phyloP scores from a whole-genome alignment of 495 filamentous ascomycete species.

The Penicillium ucsense region DNA sequence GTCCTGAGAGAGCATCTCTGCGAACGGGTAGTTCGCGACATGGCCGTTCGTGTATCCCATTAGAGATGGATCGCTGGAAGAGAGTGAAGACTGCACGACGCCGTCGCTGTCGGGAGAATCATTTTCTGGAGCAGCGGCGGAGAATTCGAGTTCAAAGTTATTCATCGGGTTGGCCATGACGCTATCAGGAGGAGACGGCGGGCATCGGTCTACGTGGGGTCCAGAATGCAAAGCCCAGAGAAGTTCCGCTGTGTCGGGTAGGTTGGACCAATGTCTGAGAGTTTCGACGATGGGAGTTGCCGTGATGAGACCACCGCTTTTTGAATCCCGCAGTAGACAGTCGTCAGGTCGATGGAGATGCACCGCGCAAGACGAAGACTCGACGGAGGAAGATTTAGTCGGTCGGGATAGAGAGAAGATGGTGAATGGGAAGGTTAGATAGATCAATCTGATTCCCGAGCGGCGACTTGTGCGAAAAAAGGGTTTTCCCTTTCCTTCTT shows the following conservation, averaged over 20 bases:
- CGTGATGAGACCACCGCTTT: no score
- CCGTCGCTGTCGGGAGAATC: not conserved
- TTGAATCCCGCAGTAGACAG: no score
- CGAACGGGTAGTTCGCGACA: slow-evolving; percentile 11
- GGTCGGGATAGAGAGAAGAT: no score
- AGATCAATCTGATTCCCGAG: no score
- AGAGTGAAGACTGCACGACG: slow-evolving; percentile 1
- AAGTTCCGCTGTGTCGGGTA: slow-evolving; percentile 19
- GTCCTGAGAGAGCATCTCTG: slow-evolving; percentile 16
- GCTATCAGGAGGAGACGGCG: not conserved
- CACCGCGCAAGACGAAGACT: no score
- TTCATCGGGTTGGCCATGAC: slow-evolving; percentile 12
- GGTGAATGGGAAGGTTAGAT: no score
- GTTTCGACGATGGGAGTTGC: not conserved
- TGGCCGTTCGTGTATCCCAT: slow-evolving; percentile 9
- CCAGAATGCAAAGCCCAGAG: slow-evolving; percentile 16
- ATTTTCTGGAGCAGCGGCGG: slow-evolving; percentile 4
- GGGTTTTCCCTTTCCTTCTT: no score
- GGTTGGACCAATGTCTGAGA: slow-evolving; percentile 11
- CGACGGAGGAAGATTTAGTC: no score
- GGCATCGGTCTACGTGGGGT: slow-evolving; percentile 18
- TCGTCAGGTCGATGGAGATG: no score
- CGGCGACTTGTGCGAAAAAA: no score
- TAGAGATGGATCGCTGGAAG: slow-evolving; percentile 10
- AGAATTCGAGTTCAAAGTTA: slow-evolving; percentile 5